phyloP scores from a whole-genome alignment of 2,329 filamentous ascomycete species.

The Talaromyces sp. region DNA sequence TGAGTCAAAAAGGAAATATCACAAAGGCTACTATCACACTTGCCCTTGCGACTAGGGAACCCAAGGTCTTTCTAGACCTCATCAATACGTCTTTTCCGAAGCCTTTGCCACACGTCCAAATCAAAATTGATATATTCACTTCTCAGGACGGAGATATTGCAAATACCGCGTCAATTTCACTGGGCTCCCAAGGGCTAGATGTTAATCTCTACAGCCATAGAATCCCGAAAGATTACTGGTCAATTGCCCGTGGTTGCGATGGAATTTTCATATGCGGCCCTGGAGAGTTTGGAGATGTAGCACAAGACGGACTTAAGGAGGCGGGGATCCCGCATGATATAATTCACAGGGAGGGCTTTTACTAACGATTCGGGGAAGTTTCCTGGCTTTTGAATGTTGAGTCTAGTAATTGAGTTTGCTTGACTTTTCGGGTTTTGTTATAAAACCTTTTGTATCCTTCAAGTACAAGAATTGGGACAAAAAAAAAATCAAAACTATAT shows the following conservation, averaged over 20 bases:
- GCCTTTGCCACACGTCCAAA: neutral
- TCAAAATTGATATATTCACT: neutral
- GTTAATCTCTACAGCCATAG: neutral
- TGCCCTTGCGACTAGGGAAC: neutral
- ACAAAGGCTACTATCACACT: neutral
- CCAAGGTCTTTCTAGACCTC: neutral
- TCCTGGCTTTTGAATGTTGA: neutral
- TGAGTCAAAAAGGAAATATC: conserved; percentile 1
- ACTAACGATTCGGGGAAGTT: neutral
- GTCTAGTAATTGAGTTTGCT: too few relatives aligned
- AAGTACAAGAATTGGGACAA: too few relatives aligned
- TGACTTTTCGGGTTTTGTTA: too few relatives aligned
- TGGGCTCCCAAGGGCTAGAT: neutral
- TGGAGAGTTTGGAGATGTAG: conserved; percentile 16
- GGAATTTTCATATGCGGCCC: conserved; percentile 18
- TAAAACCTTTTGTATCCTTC: too few relatives aligned
- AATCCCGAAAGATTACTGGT: neutral
- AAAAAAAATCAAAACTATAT: too few relatives aligned
- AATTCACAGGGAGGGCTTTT: neutral
- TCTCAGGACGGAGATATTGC: neutral
- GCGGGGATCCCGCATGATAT: neutral
- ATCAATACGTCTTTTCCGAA: neutral
- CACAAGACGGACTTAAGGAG: conserved; percentile 13
- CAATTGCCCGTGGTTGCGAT: conserved; percentile 8
- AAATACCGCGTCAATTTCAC: neutral